These are phyloP conservation scores for Stachybotrys chartarum DNA, from an alignment of 2,329 filamentous ascomycete species.

Conservation along the genomic window DNA sequence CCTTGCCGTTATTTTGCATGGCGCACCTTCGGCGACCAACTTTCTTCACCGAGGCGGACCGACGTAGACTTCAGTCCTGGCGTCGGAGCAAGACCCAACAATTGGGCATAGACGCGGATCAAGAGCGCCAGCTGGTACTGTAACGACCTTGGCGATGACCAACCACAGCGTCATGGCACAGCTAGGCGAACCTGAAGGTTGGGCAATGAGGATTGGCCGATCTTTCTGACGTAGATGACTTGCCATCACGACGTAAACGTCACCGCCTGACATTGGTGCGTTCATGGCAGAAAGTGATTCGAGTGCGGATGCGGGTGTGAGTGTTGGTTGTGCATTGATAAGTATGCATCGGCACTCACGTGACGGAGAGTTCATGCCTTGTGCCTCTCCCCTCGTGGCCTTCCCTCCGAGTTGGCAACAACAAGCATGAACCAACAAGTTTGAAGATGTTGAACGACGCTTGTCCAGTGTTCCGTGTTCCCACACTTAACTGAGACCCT, in stretches of 20 bases:
- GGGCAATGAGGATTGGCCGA: too few species aligned
- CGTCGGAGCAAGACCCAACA: background rate
- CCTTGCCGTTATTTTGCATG: background rate
- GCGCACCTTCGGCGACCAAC: background rate
- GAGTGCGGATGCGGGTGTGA: too few species aligned
- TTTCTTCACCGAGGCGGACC: background rate
- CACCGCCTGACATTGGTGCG: too few species aligned
- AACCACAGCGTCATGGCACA: too few species aligned
- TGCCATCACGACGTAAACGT: too few species aligned
- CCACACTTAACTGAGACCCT: background rate
- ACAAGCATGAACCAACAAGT: background rate
- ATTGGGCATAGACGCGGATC: background rate
- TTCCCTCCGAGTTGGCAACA: background rate
- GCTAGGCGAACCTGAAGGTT: too few species aligned
- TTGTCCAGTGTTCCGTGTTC: background rate
- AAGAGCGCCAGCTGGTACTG: background rate
- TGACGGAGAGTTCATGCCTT: too few species aligned
- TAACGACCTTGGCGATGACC: background rate
- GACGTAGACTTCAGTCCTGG: background rate
- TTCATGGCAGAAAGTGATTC: too few species aligned
- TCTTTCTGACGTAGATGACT: too few species aligned
- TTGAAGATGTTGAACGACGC: background rate
- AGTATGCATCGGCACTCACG: too few species aligned
- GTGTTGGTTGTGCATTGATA: too few species aligned
- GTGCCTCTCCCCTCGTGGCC: too few species aligned